phyloP scores from a whole-genome alignment of 495 filamentous ascomycete genomes.

The Margaritispora aquatica region DNA sequence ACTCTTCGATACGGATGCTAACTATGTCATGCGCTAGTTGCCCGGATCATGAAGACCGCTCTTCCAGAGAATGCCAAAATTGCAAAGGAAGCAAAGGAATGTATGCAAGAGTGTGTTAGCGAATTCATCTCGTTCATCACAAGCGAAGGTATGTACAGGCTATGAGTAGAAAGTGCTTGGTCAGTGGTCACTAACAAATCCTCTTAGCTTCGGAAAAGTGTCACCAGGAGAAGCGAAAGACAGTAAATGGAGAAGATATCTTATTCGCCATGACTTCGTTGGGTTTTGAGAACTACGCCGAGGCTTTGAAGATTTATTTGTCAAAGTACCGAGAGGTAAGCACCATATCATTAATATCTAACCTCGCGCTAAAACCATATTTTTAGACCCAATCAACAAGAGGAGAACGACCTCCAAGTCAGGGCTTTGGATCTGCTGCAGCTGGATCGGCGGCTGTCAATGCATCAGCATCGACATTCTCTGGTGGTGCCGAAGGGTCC shows the following conservation, averaged over 20 bases:
- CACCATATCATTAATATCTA: slow-evolving; percentile 10
- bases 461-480: slow-evolving; percentile 44
- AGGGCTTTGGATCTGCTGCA: slow-evolving; percentile 54
- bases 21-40: slow-evolving; percentile 80
- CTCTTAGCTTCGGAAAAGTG: slow-evolving; percentile 92
- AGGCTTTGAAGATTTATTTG: slow-evolving; percentile 96
- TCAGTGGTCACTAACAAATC: background rate
- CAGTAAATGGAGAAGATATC: slow-evolving; percentile 97
- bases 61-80: slow-evolving; percentile 98
- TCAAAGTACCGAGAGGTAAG: slow-evolving; percentile 97
- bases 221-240: slow-evolving; percentile 98
- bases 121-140: slow-evolving; percentile 99
- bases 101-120: slow-evolving; percentile 99
- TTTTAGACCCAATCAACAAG: slow-evolving; percentile 67
- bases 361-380: slow-evolving; percentile 6
- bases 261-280: slow-evolving; percentile 98
- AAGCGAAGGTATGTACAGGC: slow-evolving; percentile 70
- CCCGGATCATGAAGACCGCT: slow-evolving; percentile 97
- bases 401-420: slow-evolving; percentile 65
- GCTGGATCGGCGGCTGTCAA: slow-evolving; percentile 40
- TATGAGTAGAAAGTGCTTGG: slow-evolving; percentile 19
- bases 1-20: slow-evolving; percentile 73
- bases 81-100: slow-evolving; percentile 98
- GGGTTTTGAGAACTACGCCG: slow-evolving; percentile 97
- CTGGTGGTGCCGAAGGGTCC: slow-evolving; percentile 48